Percentiles rank a stretch among this genome's conserved stretches.
phyloP scores from a whole-genome alignment of 2,329 filamentous ascomycete genomes.

The Aureobasidium leucospermi region DNA sequence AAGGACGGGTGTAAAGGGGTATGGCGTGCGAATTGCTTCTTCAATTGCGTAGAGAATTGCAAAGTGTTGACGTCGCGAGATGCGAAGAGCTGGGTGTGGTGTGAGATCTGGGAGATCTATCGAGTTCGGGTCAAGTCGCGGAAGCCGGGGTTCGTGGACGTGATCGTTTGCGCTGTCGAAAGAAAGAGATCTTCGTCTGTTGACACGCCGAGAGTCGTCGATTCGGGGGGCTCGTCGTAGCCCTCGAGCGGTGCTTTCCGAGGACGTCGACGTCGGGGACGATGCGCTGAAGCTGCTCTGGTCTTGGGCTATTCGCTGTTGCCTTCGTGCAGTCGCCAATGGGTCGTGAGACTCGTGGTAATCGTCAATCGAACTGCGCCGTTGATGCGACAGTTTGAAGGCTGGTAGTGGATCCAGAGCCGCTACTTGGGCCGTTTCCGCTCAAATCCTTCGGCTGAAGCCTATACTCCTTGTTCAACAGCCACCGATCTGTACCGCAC shows the following conservation, averaged over 20 bases:
- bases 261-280: constrained; percentile 46
- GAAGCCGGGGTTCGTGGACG: constrained; percentile 16
- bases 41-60: constrained; percentile 90
- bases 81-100: constrained; percentile 53
- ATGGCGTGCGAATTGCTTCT: constrained; percentile 76
- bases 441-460: background rate
- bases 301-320: constrained; percentile 21
- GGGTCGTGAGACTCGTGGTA: constrained; percentile 46
- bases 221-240: constrained; percentile 48
- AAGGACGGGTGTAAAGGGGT: constrained; percentile 74
- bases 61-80: constrained; percentile 78
- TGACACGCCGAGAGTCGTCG: constrained; percentile 34
- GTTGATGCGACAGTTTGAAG: constrained; percentile 14
- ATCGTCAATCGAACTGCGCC: constrained; percentile 32
- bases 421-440: constrained; percentile 11
- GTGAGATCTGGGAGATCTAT: constrained; percentile 26
- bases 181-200: constrained; percentile 36
- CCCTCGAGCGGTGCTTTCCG: constrained; percentile 42
- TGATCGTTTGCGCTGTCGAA: constrained; percentile 31
- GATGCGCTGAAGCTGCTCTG: constrained; percentile 9
- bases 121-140: constrained; percentile 26
- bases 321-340: constrained; percentile 25
- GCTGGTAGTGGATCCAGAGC: constrained; percentile 9
- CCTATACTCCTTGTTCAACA: background rate
- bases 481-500: background rate